phyloP scores from a whole-genome alignment of 768 basidiomycete genomes.

The Kwoniella botswanensis region DNA sequence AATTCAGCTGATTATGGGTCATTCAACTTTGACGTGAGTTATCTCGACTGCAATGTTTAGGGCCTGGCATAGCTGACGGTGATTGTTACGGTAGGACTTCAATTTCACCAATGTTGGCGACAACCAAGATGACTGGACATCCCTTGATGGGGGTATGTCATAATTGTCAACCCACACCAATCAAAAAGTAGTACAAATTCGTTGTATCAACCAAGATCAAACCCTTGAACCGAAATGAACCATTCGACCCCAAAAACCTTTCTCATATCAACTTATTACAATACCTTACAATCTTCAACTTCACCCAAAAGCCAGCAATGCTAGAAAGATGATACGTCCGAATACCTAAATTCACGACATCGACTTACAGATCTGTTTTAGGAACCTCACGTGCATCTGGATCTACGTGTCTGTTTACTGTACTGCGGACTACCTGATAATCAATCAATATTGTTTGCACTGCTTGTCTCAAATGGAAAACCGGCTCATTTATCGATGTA shows the following conservation, averaged over 20 bases:
- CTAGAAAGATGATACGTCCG: not conserved
- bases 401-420: no score
- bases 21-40: slow-evolving; percentile 25
- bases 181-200: not conserved
- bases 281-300: not conserved
- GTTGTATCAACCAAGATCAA: not conserved
- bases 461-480: not conserved
- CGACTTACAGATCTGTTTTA: not conserved
- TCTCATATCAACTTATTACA: not conserved
- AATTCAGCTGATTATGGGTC: slow-evolving; percentile 12
- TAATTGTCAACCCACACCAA: not conserved
- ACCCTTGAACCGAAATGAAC: not conserved
- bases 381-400: no score
- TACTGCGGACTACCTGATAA: no score
- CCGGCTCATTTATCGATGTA: not conserved
- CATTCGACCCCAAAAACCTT: not conserved
- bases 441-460: not conserved
- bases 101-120: slow-evolving; percentile 10
- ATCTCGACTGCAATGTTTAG: not conserved
- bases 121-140: slow-evolving; percentile 13
- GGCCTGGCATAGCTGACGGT: slow-evolving; percentile 1
- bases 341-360: not conserved
- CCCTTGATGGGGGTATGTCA: slow-evolving; percentile 11
- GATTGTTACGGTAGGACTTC: slow-evolving; percentile 1
- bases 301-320: not conserved